Percentiles rank a stretch among this genome's conserved stretches.
Conservation (phyloP, 2,329 filamentous ascomycete species). For the Fusarium vanettenii region DNA sequence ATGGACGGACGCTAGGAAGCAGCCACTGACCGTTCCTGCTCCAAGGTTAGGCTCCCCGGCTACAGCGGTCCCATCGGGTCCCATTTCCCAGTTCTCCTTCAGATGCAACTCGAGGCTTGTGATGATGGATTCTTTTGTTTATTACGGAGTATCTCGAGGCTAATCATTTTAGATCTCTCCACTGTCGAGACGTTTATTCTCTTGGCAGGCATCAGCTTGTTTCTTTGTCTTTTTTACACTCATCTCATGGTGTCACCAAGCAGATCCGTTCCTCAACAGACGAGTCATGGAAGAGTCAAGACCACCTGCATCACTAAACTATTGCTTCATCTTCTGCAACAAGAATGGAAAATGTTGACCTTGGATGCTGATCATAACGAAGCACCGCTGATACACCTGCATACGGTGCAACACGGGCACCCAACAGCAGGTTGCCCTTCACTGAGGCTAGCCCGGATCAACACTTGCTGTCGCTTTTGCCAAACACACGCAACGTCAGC, state of each 20-base stretch:
- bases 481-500: conserved; percentile 8
- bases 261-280: conserved; percentile 24
- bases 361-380: conserved; percentile 33
- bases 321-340: conserved; percentile 18
- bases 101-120: neutral
- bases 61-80: neutral
- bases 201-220: neutral
- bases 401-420: conserved; percentile 12
- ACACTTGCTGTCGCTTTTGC: neutral
- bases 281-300: conserved; percentile 19
- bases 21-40: conserved; percentile 15
- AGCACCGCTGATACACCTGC: conserved; percentile 14
- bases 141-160: neutral
- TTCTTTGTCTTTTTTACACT: neutral
- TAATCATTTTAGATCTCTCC: neutral
- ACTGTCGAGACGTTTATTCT: neutral
- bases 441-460: neutral
- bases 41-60: conserved; percentile 32
- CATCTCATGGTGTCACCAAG: conserved; percentile 23
- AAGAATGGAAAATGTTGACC: conserved; percentile 31
- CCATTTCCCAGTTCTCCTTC: conserved; percentile 6
- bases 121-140: neutral
- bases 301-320: neutral
- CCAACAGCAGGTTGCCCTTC: neutral
- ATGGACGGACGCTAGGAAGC: neutral